Evolutionary conservation across 306 rosid species (phyloP), one percentile per base, ranked within the genome.

Genomic region (Hylodesmum podocarpum): DNA sequence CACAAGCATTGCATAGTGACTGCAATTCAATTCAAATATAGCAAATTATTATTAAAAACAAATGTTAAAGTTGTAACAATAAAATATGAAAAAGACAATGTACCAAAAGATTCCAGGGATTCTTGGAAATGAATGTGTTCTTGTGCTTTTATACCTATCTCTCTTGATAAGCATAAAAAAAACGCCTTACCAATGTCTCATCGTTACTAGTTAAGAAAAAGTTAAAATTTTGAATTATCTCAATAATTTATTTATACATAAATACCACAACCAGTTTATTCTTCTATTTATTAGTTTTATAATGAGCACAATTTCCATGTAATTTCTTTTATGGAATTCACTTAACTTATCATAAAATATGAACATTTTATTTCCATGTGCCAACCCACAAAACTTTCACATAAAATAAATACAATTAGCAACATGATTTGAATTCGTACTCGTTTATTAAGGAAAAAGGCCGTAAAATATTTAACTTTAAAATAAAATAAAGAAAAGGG

Each of bases 1-100:
- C 99, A 77, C 99, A 95, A 15, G 99, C 99, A 87, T 95, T 95
- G 86, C 99, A 95, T 9, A 95, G 92, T 1, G 99, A 92, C 99
- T 95, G 88, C 67, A 83, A 46, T 64, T 28, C 66, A 70, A 62
- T 19, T 36, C 74, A 63, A 11, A 33, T 0, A 25, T 19, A 19
- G 7, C 12, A n/a, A 19, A 13, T 11, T 8, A 0, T 66, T 66
- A 11, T 1, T 3, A 6, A 0, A 39, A 66, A 18, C n/a, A 28
- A 21, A 15, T 2, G 1, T 6, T 50, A 6, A 19, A 21, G 59
- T 3, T 4, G 9, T 18, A 0, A 46, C 0, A n/a, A 5, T 46
- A 15, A 4, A 46, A 46, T 44, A 44, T 8, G 13, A 6, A 49
- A 49, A 49, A 33, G 6, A 33, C 36, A 33, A 6, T 2, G 6